Evolutionary conservation across 495 filamentous ascomycete species (phyloP), one percentile per base, ranked within the genome.

Genomic region (Annulohypoxylon stygium): DNA sequence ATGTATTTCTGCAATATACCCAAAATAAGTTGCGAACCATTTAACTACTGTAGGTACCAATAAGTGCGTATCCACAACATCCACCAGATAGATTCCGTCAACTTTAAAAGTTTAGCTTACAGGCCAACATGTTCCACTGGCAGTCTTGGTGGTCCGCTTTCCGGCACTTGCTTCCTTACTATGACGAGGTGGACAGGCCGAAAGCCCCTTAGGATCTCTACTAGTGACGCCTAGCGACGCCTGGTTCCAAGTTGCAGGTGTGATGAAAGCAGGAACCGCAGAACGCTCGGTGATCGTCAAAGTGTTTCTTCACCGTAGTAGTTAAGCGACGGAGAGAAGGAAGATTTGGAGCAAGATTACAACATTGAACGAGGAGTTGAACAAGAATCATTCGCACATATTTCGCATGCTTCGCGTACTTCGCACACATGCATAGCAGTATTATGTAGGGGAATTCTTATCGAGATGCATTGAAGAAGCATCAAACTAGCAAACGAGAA

Each of bases 101-200:
- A 67, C 47, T 71, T 45, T 69, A 62, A 61, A 50, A 34, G 14
- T 26, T 41, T 67, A 48, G 26, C 12, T n/a, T 20, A 47, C 36
- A 51, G 25, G 45, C 45, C 2, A 34, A 41, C 33, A 66, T 66
- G 55, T 47, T 65, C 55, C 47, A 57, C 58, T 50, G 8, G 61
- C 61, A 45, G 58, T 58, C 69, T 48, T 50, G 8, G 61, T 66
- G 54, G 58, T 58, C 69, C 37, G 48, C 61, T 61, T 61, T 63
- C 62, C 71, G 71, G 71, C 67, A 74, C 67, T 74, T 74, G 62
- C 20, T 66, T 70, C 61, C 50, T 48, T 60, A 30, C 30, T 30
- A 62, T 63, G 61, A 60, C 54, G 43, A 58, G 45, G 37, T 53
- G 39, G 39, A 43, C 39, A 43, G 14, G 39, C 14, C 14, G 14